Evolutionary conservation across 768 basidiomycete species (phyloP).

Genomic region (Russula emetica): DNA sequence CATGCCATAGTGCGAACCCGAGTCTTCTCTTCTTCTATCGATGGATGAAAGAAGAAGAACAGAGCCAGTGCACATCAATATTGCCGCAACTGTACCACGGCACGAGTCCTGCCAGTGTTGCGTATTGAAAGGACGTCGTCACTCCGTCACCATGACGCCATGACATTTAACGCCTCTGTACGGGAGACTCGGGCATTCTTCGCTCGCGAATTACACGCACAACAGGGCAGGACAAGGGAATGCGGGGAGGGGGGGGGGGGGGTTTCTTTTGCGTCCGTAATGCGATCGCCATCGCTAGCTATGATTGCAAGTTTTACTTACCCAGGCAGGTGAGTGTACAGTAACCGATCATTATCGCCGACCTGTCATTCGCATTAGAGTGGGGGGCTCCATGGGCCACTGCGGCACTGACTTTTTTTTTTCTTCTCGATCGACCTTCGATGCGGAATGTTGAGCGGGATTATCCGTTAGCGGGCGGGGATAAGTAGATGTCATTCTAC

Average conservation of each 20-base stretch:
- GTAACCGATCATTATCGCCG: neutral
- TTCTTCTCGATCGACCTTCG: neutral
- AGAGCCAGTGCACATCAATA: neutral
- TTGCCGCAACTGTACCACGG: neutral
- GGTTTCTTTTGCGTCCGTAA: neutral
- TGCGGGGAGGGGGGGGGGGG: too few species aligned
- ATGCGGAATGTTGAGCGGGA: neutral
- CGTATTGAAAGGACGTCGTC: too few species aligned
- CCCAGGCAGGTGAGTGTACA: neutral
- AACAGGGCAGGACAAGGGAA: neutral
- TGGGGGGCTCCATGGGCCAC: slow-evolving; percentile 1
- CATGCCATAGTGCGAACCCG: slow-evolving; percentile 8
- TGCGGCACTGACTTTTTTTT: neutral
- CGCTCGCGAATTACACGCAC: slow-evolving; percentile 6
- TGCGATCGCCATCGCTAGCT: neutral
- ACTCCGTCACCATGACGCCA: neutral
- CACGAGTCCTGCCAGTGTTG: neutral
- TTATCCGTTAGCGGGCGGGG: slow-evolving; percentile 1
- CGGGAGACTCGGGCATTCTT: too few species aligned
- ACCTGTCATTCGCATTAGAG: neutral
- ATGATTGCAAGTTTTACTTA: neutral
- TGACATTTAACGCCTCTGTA: slow-evolving; percentile 4
- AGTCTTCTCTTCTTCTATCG: slow-evolving; percentile 6
- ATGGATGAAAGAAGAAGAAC: neutral
- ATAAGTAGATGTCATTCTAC: neutral